A percentile compares a stretch with the other conserved stretches of the same genome.
Conservation (phyloP, 768 basidiomycete genomes). For the Collybia nuda region DNA sequence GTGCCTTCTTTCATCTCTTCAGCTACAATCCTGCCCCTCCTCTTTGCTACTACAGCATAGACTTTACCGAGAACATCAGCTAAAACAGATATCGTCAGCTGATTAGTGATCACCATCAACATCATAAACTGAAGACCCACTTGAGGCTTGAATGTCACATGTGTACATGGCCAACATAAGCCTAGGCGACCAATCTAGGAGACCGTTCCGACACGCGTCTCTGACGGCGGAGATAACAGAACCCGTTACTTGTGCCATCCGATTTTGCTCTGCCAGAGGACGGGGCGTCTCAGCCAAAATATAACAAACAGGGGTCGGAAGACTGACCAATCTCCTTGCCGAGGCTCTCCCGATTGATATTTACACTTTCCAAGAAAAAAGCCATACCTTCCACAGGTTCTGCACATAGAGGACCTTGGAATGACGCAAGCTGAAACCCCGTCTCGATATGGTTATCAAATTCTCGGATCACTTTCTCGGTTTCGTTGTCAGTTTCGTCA, state of each 20-base stretch:
- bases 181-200: conserved; percentile 97
- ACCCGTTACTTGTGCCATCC: conserved; percentile 83
- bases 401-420: conserved; percentile 92
- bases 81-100: conserved; percentile 27
- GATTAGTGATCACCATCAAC: not conserved
- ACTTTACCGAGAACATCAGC: conserved; percentile 98
- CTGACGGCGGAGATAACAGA: conserved; percentile 86
- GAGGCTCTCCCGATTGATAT: conserved; percentile 57
- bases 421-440: conserved; percentile 92
- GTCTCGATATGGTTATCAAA: conserved; percentile 87
- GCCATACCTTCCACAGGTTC: conserved; percentile 94
- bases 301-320: conserved; percentile 4
- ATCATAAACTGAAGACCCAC: conserved; percentile 45
- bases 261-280: conserved; percentile 61
- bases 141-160: conserved; percentile 97
- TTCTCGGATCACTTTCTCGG: conserved; percentile 40
- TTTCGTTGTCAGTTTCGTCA: conserved; percentile 26
- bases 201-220: conserved; percentile 86
- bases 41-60: conserved; percentile 90
- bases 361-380: conserved; percentile 81
- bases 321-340: conserved; percentile 65
- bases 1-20: conserved; percentile 99
- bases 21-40: conserved; percentile 88
- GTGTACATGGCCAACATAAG: conserved; percentile 98
- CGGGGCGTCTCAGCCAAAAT: conserved; percentile 9